phyloP scores from a whole-genome alignment of 345 rosid genomes.

The Salix suchowensis region DNA sequence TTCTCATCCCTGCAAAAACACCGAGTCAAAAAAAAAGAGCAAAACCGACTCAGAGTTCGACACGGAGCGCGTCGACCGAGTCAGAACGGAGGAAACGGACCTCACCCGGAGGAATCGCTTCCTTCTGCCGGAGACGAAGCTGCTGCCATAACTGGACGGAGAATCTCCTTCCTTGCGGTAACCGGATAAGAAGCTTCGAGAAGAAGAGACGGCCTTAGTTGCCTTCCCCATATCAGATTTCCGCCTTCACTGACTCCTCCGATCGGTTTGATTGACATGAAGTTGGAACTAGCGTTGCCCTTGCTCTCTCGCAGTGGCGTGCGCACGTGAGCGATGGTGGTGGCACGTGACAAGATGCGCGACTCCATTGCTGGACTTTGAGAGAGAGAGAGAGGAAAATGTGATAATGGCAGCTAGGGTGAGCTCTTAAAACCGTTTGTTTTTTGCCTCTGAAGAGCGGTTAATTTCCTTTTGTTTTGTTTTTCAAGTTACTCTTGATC shows the following conservation, averaged over 20 bases:
- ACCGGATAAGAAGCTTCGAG: constrained; percentile 21
- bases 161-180: constrained; percentile 35
- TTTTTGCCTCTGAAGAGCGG: constrained; percentile 5
- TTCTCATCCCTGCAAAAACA: constrained; percentile 47
- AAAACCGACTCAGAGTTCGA: constrained; percentile 29
- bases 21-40: constrained; percentile 19
- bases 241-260: constrained; percentile 65
- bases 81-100: constrained; percentile 63
- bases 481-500: constrained; percentile 1
- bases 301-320: constrained; percentile 28
- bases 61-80: constrained; percentile 19
- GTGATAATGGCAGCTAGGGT: background rate
- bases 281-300: constrained; percentile 16
- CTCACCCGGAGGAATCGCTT: constrained; percentile 97
- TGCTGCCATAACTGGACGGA: constrained; percentile 52
- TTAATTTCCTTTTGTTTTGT: background rate
- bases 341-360: constrained; percentile 69
- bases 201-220: constrained; percentile 67
- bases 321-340: constrained; percentile 38
- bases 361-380: constrained; percentile 55
- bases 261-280: constrained; percentile 38
- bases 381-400: constrained; percentile 15
- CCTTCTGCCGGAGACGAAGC: constrained; percentile 72
- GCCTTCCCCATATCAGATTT: constrained; percentile 76
- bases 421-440: constrained; percentile 19